Percentiles rank a stretch among this genome's conserved stretches.
Evolutionary conservation across 306 rosid species (phyloP).

Genomic region (Senna tora): DNA sequence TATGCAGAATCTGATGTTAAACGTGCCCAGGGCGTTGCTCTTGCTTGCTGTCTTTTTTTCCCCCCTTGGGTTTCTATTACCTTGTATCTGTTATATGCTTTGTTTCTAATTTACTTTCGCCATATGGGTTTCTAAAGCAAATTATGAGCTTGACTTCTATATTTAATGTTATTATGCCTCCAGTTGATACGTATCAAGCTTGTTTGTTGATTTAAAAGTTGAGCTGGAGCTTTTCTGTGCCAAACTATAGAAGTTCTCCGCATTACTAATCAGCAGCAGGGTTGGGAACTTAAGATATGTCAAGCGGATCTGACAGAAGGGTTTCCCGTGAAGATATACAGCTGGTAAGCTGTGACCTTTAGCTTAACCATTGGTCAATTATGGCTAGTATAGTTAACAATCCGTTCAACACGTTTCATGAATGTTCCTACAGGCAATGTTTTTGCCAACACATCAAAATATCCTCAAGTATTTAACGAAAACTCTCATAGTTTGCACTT

Average conservation of each 20-base stretch:
- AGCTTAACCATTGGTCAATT: slow-evolving; percentile 1
- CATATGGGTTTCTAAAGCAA: not conserved
- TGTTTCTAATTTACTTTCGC: not conserved
- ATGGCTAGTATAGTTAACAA: not conserved
- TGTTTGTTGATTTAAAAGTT: not conserved
- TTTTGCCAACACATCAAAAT: not conserved
- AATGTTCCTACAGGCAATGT: not conserved
- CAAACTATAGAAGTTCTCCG: not conserved
- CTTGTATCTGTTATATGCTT: not conserved
- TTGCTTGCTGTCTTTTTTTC: not conserved
- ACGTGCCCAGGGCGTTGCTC: not conserved
- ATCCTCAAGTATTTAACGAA: not conserved
- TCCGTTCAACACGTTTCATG: not conserved
- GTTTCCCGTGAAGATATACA: slow-evolving; percentile 84
- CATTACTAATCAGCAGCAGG: not conserved
- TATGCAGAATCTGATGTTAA: not conserved
- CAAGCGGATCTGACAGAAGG: slow-evolving; percentile 72
- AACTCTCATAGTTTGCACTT: not conserved
- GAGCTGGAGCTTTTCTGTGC: not conserved
- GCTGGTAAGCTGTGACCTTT: slow-evolving; percentile 59
- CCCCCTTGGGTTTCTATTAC: not conserved
- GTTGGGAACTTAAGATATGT: slow-evolving; percentile 50
- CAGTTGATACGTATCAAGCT: slow-evolving; percentile 18
- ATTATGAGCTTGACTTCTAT: slow-evolving; percentile 17
- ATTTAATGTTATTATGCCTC: not conserved